Percentiles rank a stretch among this genome's conserved stretches.
These are phyloP conservation scores for Magnaporthiopsis incrustans DNA, from an alignment of 2,329 filamentous ascomycete genomes.

Conservation along the genomic window DNA sequence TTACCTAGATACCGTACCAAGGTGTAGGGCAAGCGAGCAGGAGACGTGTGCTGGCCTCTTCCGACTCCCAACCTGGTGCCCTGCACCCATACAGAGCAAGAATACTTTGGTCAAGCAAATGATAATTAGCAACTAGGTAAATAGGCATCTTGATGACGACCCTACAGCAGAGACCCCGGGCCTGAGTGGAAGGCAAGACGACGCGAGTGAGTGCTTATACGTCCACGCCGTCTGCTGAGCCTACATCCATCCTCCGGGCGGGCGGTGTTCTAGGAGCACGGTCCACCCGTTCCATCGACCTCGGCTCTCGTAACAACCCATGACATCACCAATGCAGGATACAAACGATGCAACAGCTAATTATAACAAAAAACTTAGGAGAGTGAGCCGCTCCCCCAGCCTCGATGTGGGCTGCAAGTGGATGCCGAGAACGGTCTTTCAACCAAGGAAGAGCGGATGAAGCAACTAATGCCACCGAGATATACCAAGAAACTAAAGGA, in stretches of 20 bases:
- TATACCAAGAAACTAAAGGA: slow-evolving; percentile 1
- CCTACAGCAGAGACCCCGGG: neutral
- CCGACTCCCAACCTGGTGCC: no score
- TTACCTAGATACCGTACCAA: no score
- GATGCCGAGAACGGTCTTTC: neutral
- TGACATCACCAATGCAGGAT: slow-evolving; percentile 3
- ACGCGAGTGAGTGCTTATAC: neutral
- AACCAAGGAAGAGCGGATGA: slow-evolving; percentile 5
- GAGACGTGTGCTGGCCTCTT: no score
- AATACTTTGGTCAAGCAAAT: neutral
- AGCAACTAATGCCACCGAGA: slow-evolving; percentile 4
- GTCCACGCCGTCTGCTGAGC: no score
- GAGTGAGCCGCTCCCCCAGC: neutral
- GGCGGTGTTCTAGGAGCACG: neutral
- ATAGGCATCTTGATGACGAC: neutral
- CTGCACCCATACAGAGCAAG: neutral
- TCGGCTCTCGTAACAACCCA: neutral
- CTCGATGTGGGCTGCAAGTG: neutral
- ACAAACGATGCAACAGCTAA: slow-evolving; percentile 2
- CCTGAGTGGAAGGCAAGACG: neutral
- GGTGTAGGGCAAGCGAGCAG: no score
- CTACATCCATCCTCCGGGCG: no score
- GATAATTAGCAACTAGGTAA: neutral
- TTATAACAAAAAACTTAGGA: slow-evolving; percentile 5
- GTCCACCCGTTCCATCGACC: neutral